These are phyloP conservation scores for Vitis hybrid DNA, from an alignment of 177 flowering plant genomes.

Conservation along the genomic window DNA sequence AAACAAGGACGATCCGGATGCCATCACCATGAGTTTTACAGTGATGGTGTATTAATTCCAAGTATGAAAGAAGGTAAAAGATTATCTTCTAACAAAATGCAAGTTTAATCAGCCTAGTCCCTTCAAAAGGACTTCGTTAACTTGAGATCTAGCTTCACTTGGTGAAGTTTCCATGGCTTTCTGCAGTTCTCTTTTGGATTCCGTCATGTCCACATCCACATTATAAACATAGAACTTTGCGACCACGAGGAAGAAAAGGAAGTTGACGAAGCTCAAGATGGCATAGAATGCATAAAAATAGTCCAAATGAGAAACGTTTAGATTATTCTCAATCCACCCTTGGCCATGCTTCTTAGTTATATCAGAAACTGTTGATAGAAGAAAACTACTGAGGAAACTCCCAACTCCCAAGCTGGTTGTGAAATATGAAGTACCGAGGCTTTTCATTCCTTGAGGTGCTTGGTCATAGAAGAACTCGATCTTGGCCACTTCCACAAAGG, in stretches of 20 bases:
- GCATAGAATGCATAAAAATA: constrained; percentile 56
- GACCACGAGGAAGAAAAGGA: constrained; percentile 46
- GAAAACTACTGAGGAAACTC: constrained; percentile 56
- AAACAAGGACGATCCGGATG: too few relatives aligned
- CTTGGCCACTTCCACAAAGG: constrained; percentile 60
- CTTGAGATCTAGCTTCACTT: neutral
- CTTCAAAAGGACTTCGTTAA: too few relatives aligned
- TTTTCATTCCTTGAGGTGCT: constrained; percentile 75
- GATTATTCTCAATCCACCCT: constrained; percentile 68
- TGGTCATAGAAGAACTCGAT: constrained; percentile 77
- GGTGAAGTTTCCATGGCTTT: neutral
- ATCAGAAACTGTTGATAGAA: constrained; percentile 48
- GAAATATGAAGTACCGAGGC: constrained; percentile 67
- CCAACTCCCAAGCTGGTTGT: constrained; percentile 58
- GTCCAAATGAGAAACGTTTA: constrained; percentile 61
- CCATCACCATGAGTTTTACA: too few relatives aligned
- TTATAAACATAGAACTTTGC: constrained; percentile 49
- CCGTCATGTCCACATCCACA: constrained; percentile 16
- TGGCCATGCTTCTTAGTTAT: constrained; percentile 41
- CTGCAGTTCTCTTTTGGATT: constrained; percentile 19
- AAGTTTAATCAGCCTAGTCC: neutral
- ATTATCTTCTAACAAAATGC: neutral
- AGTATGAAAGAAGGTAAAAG: too few relatives aligned
- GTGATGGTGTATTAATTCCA: too few relatives aligned
- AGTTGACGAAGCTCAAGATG: constrained; percentile 41